Conservation (phyloP, 2,329 filamentous ascomycete species). For the Aureobasidium vineae region DNA sequence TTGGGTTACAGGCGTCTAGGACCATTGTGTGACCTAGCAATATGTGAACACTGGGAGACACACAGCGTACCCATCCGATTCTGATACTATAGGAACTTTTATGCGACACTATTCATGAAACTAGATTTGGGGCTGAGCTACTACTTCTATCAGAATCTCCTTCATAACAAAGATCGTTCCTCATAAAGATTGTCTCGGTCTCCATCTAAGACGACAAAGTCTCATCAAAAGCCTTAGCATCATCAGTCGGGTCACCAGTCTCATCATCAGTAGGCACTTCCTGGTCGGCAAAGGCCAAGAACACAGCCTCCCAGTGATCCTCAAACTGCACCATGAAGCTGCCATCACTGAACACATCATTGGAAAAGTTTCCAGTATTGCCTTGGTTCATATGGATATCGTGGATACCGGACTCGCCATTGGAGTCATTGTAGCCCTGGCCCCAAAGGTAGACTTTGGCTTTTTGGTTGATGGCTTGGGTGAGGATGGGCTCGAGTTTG, state of each 20-base stretch:
- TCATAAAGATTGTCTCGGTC: neutral
- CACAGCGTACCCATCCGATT: too few species aligned
- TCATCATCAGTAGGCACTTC: conserved; percentile 40
- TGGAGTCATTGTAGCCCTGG: conserved; percentile 28
- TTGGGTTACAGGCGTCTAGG: neutral
- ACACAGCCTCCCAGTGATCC: conserved; percentile 44
- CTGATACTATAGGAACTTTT: too few species aligned
- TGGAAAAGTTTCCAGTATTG: conserved; percentile 37
- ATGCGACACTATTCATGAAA: too few species aligned
- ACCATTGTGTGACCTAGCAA: neutral
- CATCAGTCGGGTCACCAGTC: conserved; percentile 28
- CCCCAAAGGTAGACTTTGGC: conserved; percentile 44
- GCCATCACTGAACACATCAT: conserved; percentile 42
- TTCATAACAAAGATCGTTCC: neutral
- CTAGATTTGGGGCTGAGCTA: too few species aligned
- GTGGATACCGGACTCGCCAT: conserved; percentile 41
- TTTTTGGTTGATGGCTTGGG: conserved; percentile 39
- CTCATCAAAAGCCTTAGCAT: neutral
- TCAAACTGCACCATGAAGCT: conserved; percentile 40
- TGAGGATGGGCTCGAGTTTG: conserved; percentile 39
- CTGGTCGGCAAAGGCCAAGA: conserved; percentile 44
- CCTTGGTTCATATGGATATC: conserved; percentile 47
- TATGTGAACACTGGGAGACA: too few species aligned
- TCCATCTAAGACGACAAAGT: neutral
- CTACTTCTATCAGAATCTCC: too few species aligned